Percentiles rank a stretch among this genome's conserved stretches.
Conservation (phyloP, 768 basidiomycete species). For the Pluteus cervinus region DNA sequence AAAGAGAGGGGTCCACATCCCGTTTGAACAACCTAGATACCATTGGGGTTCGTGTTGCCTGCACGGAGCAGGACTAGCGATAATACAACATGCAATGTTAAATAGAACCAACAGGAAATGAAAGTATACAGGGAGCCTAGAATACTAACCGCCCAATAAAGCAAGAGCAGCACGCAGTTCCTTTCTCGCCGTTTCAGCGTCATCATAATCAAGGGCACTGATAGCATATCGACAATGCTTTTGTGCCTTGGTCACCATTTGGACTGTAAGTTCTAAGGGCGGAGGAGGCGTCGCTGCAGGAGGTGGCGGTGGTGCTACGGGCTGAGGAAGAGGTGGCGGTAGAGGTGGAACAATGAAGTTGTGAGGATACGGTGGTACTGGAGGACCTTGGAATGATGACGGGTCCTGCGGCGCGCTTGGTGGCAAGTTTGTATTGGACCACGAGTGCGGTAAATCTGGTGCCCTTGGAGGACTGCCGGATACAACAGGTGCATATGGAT, state of each 20-base stretch:
- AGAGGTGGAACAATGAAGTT: constrained; percentile 7
- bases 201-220: constrained; percentile 94
- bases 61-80: too few relatives aligned
- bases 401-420: constrained; percentile 10
- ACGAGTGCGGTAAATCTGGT: too few relatives aligned
- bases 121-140: not conserved
- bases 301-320: constrained; percentile 20
- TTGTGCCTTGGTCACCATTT: constrained; percentile 69
- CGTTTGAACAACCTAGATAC: too few relatives aligned
- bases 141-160: constrained; percentile 46
- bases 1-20: too few relatives aligned
- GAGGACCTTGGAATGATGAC: constrained; percentile 9
- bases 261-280: constrained; percentile 51
- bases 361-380: constrained; percentile 11
- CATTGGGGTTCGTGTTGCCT: too few relatives aligned
- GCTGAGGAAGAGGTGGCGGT: constrained; percentile 15
- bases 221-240: constrained; percentile 93
- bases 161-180: constrained; percentile 76
- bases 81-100: too few relatives aligned
- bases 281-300: too few relatives aligned
- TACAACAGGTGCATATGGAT: too few relatives aligned
- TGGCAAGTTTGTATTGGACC: not conserved
- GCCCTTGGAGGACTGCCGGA: too few relatives aligned
- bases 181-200: constrained; percentile 76
- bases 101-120: constrained; percentile 6